Evolutionary conservation across 1,284 basidiomycete species (phyloP), one percentile per base, ranked within the genome.

Genomic region (Cryptococcus depauperatus): DNA sequence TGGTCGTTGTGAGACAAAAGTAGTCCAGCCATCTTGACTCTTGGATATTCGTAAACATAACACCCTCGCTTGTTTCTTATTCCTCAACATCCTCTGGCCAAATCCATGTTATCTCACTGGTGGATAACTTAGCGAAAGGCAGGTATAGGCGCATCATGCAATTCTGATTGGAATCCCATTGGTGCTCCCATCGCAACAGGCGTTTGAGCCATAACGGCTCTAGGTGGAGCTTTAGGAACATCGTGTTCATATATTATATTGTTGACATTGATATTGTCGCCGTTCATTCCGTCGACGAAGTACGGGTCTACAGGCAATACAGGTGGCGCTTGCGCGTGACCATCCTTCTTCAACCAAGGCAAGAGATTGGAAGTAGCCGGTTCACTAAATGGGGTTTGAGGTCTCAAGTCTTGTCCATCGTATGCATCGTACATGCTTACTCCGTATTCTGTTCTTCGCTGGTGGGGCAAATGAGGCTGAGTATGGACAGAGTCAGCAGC

Each of bases 291-390:
- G 5, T 30, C 16, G 30, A 25, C 22, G 19, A 26, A 33, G 22
- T 43, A 32, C 10, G 23, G 8, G 25, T 43, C 13, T 8, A 44
- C 11, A 14, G 30, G 41, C 2, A 42, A 37, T 3, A 47, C 33
- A 27, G 37, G 35, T 25, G 42, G 37, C 16, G 27, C 26, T 6
- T 27, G 23, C 3, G 27, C 26, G n/a, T 41, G 30, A 23, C 23
- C 11, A 19, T 38, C 44, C 19, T 48, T 48, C 16, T 52, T 52
- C 16, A 52, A 28, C 50, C 50, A 52, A 5, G 50, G 50, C 7
- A 52, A 37, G 5, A 52, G 35, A 11, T 46, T 48, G 5, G 50
- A 52, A 8, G 50, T 52, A 34, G 37, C 39, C 5, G 50, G 50
- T 37, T 52, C 50, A 19, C 23, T 42, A n/a, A 38, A 37, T 23